A percentile compares a stretch with the other conserved stretches of the same genome.
Evolutionary conservation across 2,329 filamentous ascomycete genomes (phyloP).

Genomic region (Aspergillus jensenii): DNA sequence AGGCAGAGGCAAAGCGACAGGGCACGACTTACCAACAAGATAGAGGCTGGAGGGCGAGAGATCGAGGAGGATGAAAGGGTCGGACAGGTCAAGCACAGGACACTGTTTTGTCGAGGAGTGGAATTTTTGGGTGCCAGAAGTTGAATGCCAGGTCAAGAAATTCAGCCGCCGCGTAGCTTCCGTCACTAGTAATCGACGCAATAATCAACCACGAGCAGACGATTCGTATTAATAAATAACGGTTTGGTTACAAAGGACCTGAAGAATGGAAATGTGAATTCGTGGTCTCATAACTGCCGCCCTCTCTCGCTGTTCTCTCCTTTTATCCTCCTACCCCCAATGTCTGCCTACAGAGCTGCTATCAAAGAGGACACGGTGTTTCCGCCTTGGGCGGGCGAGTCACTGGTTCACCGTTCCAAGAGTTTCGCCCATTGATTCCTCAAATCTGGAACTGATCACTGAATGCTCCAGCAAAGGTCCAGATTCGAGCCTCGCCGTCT

Average conservation of each 20-base stretch:
- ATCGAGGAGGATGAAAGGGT: constrained; percentile 7
- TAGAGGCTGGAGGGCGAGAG: constrained; percentile 9
- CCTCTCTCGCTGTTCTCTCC: not conserved
- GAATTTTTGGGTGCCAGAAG: constrained; percentile 36
- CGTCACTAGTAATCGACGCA: constrained; percentile 30
- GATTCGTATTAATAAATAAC: no score
- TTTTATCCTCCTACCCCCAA: not conserved
- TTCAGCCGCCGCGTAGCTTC: constrained; percentile 40
- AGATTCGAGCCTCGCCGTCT: constrained; percentile 10
- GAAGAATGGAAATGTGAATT: not conserved
- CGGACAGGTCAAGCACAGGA: constrained; percentile 11
- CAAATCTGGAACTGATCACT: not conserved
- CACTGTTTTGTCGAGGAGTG: constrained; percentile 26
- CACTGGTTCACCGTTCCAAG: not conserved
- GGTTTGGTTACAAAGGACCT: no score
- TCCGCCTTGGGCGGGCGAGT: constrained; percentile 13
- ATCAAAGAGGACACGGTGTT: constrained; percentile 33
- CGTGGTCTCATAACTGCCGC: not conserved
- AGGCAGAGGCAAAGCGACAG: constrained; percentile 3
- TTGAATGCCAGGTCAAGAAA: constrained; percentile 33
- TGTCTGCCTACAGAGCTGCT: constrained; percentile 4
- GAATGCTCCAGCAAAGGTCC: constrained; percentile 11
- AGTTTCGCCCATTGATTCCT: constrained; percentile 3
- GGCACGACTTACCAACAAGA: constrained; percentile 13
- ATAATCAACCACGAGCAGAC: not conserved